Conservation (phyloP, 805 yeast genomes). For the Candida lessepsii region DNA sequence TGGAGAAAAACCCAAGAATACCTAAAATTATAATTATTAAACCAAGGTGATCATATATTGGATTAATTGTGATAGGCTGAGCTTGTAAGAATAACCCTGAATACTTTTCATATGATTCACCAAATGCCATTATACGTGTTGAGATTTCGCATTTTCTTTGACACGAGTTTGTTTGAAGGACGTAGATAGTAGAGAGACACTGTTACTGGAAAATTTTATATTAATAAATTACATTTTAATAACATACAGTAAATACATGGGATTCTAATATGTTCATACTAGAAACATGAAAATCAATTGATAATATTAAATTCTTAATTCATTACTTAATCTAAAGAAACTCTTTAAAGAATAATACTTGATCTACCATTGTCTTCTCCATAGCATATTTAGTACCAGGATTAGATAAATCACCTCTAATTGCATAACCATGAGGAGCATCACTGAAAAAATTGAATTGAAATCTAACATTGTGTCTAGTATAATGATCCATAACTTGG, state of each 20-base stretch:
- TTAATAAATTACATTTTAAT: no score
- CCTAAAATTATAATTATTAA: slow-evolving; percentile 22
- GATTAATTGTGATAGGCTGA: slow-evolving; percentile 22
- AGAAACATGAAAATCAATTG: no score
- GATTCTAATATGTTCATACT: no score
- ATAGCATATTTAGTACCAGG: slow-evolving; percentile 59
- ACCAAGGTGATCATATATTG: slow-evolving; percentile 16
- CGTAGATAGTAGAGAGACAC: background rate
- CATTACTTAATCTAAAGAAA: slow-evolving; percentile 2
- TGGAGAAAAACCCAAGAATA: slow-evolving; percentile 28
- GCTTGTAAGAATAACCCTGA: slow-evolving; percentile 22
- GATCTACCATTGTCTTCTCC: slow-evolving; percentile 56
- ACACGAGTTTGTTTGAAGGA: no score
- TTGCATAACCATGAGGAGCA: slow-evolving; percentile 71
- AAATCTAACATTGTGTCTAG: slow-evolving; percentile 48
- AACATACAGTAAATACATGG: no score
- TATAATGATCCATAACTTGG: slow-evolving; percentile 53
- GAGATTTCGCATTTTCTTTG: slow-evolving; percentile 4
- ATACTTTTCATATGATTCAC: slow-evolving; percentile 29
- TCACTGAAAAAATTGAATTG: slow-evolving; percentile 59
- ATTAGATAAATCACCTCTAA: slow-evolving; percentile 62
- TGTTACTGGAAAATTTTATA: no score
- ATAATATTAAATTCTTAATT: background rate
- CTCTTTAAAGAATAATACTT: slow-evolving; percentile 21
- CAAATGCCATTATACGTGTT: slow-evolving; percentile 17